Conservation (phyloP, 2,329 filamentous ascomycete species). For the Diaporthe velutina region DNA sequence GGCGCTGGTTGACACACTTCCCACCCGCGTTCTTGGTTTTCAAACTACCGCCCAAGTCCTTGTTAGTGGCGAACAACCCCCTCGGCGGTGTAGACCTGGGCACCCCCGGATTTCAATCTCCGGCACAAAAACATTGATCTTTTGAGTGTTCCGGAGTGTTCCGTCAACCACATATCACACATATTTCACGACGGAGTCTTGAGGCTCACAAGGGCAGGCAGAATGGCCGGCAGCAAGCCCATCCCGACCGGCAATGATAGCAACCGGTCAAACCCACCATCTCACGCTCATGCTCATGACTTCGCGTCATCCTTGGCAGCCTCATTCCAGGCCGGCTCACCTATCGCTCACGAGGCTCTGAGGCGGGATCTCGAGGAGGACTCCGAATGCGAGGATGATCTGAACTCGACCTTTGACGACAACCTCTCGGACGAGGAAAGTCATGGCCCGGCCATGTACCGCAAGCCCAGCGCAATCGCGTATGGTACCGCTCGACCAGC, state of each 20-base stretch:
- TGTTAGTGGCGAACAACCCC: constrained; percentile 29
- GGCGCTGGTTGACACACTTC: neutral
- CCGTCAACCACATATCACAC: neutral
- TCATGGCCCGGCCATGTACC: constrained; percentile 69
- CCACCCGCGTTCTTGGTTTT: neutral
- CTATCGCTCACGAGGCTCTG: constrained; percentile 74
- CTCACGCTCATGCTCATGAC: constrained; percentile 38
- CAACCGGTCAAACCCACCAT: constrained; percentile 4
- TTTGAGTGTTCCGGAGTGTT: too few relatives aligned
- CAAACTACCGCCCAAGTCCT: constrained; percentile 4
- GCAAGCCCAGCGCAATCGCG: constrained; percentile 81
- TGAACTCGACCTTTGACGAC: constrained; percentile 44
- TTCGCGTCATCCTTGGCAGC: constrained; percentile 52
- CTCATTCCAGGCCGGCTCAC: constrained; percentile 72
- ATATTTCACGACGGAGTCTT: neutral
- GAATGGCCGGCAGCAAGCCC: constrained; percentile 31
- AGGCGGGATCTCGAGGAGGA: constrained; percentile 76
- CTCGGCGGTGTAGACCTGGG: constrained; percentile 9
- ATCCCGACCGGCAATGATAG: constrained; percentile 25
- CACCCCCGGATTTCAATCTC: constrained; percentile 3
- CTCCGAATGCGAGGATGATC: constrained; percentile 64
- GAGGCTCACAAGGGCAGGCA: constrained; percentile 5
- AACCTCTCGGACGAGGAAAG: constrained; percentile 50
- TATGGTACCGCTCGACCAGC: constrained; percentile 79
- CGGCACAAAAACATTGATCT: neutral